Percentiles rank a stretch among this genome's conserved stretches.
Evolutionary conservation across 2,329 filamentous ascomycete species (phyloP).

Genomic region (Verticillium longisporum): DNA sequence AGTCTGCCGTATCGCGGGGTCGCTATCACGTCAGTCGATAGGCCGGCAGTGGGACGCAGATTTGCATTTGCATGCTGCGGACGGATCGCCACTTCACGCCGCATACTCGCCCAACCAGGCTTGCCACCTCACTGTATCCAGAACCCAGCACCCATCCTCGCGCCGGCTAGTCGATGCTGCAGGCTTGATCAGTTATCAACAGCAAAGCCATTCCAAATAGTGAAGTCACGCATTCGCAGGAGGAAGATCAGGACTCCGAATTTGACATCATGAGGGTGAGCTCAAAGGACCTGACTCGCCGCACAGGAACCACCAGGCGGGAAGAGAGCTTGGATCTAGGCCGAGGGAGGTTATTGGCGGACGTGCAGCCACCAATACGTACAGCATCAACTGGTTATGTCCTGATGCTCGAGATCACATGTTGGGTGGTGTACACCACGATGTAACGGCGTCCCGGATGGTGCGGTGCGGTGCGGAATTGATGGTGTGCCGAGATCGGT

Average conservation of each 20-base stretch:
- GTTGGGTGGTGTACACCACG: neutral
- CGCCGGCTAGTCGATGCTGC: neutral
- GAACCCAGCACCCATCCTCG: neutral
- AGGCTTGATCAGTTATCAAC: neutral
- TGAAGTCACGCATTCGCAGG: neutral
- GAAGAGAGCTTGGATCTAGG: neutral
- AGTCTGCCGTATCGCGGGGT: neutral
- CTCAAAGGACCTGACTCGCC: neutral
- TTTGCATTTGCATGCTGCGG: neutral
- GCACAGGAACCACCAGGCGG: neutral
- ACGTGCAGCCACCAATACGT: too few relatives aligned
- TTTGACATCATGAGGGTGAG: neutral
- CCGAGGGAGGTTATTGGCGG: too few relatives aligned
- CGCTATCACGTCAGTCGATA: neutral
- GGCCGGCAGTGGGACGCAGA: neutral
- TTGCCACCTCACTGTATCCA: neutral
- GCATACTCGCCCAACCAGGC: neutral
- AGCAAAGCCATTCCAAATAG: neutral
- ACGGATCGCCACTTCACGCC: neutral
- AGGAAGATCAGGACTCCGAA: neutral
- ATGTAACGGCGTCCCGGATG: neutral
- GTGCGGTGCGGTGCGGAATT: neutral
- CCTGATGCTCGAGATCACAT: neutral
- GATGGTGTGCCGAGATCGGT: neutral
- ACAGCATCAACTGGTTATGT: neutral